phyloP scores from a whole-genome alignment of 768 basidiomycete species.

The Podaxis mareebaensis region DNA sequence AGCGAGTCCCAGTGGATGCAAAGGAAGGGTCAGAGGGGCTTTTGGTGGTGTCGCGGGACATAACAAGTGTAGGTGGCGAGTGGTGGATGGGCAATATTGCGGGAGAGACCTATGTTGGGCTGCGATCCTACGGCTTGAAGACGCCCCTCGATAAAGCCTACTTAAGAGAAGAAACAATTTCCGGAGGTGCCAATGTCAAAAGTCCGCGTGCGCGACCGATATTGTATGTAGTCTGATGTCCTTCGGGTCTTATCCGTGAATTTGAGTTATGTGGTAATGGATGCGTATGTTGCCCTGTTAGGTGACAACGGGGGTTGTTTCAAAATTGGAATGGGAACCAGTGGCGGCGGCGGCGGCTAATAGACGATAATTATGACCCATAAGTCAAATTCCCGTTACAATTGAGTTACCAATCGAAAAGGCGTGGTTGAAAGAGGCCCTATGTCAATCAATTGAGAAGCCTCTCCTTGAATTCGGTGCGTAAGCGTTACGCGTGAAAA shows the following conservation, averaged over 20 bases:
- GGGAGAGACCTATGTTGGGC: not conserved
- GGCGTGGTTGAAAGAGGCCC: not conserved
- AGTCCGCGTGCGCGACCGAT: conserved; percentile 4
- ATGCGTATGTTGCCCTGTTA: not conserved
- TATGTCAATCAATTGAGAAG: not conserved
- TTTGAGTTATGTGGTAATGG: not conserved
- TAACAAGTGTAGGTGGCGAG: not conserved
- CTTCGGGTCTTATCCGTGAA: conserved; percentile 31
- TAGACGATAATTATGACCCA: conserved; percentile 58
- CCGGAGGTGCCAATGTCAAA: not conserved
- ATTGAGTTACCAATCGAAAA: not conserved
- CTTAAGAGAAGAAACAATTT: not conserved
- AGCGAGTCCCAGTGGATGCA: not conserved
- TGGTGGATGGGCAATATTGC: not conserved
- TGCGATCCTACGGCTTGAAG: not conserved
- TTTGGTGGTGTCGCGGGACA: not conserved
- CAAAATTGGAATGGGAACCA: not conserved
- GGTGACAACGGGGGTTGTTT: conserved; percentile 3
- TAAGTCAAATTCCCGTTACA: conserved; percentile 19
- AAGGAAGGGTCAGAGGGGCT: not conserved
- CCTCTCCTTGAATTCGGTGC: not conserved
- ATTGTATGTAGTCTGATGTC: not conserved
- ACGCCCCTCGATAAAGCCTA: not conserved
- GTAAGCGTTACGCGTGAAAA: not conserved
- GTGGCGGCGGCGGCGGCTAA: conserved; percentile 43